phyloP scores from a whole-genome alignment of 371 early-diverging fungal species.

The Blyttiomyces sp. region DNA sequence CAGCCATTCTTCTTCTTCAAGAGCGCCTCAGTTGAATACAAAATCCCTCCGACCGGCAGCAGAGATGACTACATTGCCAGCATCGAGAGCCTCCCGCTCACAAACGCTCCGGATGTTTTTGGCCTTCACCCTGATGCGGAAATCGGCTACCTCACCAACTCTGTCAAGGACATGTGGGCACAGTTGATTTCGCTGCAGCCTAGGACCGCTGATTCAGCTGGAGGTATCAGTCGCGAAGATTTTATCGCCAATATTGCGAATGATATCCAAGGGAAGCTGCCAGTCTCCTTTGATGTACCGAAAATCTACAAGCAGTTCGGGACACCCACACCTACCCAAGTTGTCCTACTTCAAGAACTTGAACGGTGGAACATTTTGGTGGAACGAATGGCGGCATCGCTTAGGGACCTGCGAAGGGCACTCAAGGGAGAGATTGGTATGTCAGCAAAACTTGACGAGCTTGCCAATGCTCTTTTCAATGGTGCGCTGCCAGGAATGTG shows the following conservation, averaged over 20 bases:
- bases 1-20: conserved; percentile 55
- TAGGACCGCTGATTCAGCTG: conserved; percentile 47
- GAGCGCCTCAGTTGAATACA: conserved; percentile 42
- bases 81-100: conserved; percentile 54
- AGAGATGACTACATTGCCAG: conserved; percentile 50
- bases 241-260: conserved; percentile 52
- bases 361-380: conserved; percentile 59
- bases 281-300: conserved; percentile 45
- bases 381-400: conserved; percentile 44
- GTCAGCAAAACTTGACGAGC: conserved; percentile 54
- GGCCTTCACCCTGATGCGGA: conserved; percentile 62
- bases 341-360: conserved; percentile 56
- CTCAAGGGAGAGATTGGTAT: conserved; percentile 62
- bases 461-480: conserved; percentile 53
- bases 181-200: conserved; percentile 58
- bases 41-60: conserved; percentile 37
- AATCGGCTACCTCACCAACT: conserved; percentile 54
- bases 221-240: conserved; percentile 57
- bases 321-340: conserved; percentile 48
- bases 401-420: conserved; percentile 50
- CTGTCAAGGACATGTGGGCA: conserved; percentile 58
- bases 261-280: conserved; percentile 52
- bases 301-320: conserved; percentile 49
- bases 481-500: conserved; percentile 50
- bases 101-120: conserved; percentile 60